These are phyloP conservation scores for Malus sieversii DNA, from an alignment of 306 rosid species.

Conservation along the genomic window DNA sequence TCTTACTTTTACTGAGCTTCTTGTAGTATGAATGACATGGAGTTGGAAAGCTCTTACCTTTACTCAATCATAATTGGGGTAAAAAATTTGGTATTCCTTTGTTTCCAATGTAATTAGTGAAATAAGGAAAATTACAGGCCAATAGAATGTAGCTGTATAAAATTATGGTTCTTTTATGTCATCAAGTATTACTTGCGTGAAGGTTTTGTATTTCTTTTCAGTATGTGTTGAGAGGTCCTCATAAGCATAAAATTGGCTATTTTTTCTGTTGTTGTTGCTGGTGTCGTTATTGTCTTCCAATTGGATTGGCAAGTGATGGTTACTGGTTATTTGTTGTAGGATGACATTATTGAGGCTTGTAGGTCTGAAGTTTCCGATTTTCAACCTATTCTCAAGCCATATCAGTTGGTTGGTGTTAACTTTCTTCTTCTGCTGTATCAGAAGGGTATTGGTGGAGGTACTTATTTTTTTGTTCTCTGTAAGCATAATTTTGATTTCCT, in stretches of 20 bases:
- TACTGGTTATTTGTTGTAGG: constrained; percentile 33
- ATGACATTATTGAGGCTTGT: constrained; percentile 81
- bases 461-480: not conserved
- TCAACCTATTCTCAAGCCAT: constrained; percentile 83
- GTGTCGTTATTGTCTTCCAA: not conserved
- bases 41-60: not conserved
- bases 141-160: not conserved
- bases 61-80: not conserved
- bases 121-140: not conserved
- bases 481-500: constrained; percentile 1
- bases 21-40: not conserved
- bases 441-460: constrained; percentile 96
- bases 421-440: constrained; percentile 79
- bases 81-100: not conserved
- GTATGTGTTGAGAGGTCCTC: not conserved
- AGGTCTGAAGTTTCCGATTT: constrained; percentile 69
- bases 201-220: not conserved
- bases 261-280: not conserved
- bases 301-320: not conserved
- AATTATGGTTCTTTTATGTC: not conserved
- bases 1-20: not conserved
- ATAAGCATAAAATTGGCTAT: not conserved
- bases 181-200: not conserved
- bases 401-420: constrained; percentile 92
- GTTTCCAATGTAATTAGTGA: not conserved